phyloP scores from a whole-genome alignment of 306 rosid species.

The Acacia confusa region DNA sequence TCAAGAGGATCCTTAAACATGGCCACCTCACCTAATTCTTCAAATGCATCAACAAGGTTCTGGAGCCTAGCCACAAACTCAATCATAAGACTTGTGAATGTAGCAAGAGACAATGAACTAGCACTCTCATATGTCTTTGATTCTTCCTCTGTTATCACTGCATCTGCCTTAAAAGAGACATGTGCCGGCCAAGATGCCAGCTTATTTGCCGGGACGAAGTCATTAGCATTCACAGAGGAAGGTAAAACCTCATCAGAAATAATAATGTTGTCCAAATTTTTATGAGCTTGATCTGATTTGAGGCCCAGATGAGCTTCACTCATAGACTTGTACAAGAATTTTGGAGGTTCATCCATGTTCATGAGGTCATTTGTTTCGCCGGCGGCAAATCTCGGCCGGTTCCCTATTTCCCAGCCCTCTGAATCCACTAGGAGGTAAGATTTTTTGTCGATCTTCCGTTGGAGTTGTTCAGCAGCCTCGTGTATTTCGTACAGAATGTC shows the following conservation, averaged over 20 bases:
- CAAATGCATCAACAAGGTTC: conserved; percentile 68
- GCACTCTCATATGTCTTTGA: conserved; percentile 87
- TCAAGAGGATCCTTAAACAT: conserved; percentile 66
- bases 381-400: conserved; percentile 38
- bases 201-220: conserved; percentile 11
- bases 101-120: conserved; percentile 69
- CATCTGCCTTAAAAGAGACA: conserved; percentile 34
- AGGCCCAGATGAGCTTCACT: conserved; percentile 89
- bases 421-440: conserved; percentile 89
- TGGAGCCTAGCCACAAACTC: conserved; percentile 97
- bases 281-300: conserved; percentile 40
- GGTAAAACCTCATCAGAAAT: conserved; percentile 19
- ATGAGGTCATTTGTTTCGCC: conserved; percentile 51
- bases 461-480: conserved; percentile 87
- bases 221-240: conserved; percentile 5
- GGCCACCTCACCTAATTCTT: conserved; percentile 73
- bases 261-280: conserved; percentile 37
- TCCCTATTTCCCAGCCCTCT: conserved; percentile 91
- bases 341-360: conserved; percentile 50
- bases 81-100: conserved; percentile 79
- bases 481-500: conserved; percentile 74
- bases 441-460: conserved; percentile 71
- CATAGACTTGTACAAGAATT: conserved; percentile 62
- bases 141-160: conserved; percentile 43
- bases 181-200: conserved; percentile 62